Conservation (phyloP, 2,329 filamentous ascomycete species). For the Fusarium nurragi region DNA sequence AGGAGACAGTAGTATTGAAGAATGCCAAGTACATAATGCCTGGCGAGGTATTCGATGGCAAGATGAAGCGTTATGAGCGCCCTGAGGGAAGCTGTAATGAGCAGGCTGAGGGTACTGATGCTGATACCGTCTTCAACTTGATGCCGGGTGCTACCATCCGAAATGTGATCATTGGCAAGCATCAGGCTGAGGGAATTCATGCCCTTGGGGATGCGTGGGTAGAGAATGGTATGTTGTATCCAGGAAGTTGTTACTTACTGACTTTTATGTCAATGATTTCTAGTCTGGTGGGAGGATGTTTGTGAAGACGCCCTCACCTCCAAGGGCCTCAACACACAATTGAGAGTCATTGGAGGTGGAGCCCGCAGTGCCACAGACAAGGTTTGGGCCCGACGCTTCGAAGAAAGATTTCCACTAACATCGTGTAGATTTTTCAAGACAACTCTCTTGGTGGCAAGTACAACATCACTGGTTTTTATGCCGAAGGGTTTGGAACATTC, state of each 20-base stretch:
- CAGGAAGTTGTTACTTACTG: fast-evolving
- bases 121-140: constrained; percentile 53
- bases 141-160: constrained; percentile 49
- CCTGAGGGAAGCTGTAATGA: constrained; percentile 54
- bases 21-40: constrained; percentile 47
- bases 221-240: constrained; percentile 38
- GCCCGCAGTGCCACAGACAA: constrained; percentile 45
- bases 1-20: constrained; percentile 43
- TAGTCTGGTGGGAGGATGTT: constrained; percentile 47
- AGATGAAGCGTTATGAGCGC: constrained; percentile 52
- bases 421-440: constrained; percentile 44
- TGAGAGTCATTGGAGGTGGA: constrained; percentile 45
- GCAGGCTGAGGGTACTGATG: constrained; percentile 55
- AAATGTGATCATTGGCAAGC: constrained; percentile 53
- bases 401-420: fast-evolving
- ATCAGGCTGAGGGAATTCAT: constrained; percentile 49
- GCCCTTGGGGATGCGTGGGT: constrained; percentile 46
- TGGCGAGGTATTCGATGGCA: constrained; percentile 48
- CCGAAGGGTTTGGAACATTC: constrained; percentile 44
- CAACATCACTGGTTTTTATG: constrained; percentile 47
- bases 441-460: constrained; percentile 47
- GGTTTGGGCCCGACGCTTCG: not conserved
- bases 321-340: constrained; percentile 45
- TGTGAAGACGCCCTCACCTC: constrained; percentile 45
- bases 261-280: not conserved